Percentiles rank a stretch among this genome's conserved stretches.
Conservation (phyloP, 2,329 filamentous ascomycete species). For the Fusarium newnesense region DNA sequence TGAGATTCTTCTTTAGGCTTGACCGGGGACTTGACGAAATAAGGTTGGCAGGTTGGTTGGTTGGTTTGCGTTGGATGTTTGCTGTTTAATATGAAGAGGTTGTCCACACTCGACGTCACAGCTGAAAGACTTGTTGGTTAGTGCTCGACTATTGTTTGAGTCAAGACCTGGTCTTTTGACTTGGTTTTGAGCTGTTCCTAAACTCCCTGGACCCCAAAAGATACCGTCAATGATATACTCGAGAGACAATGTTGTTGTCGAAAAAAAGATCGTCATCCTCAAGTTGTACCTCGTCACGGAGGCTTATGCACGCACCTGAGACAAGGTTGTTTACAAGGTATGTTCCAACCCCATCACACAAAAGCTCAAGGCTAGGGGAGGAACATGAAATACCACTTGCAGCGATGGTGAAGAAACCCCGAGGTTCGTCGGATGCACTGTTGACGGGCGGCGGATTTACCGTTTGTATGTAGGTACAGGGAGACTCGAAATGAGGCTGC, state of each 20-base stretch:
- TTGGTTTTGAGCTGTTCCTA: not conserved
- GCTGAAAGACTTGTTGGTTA: not conserved
- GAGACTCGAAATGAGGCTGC: conserved; percentile 20
- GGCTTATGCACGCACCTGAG: conserved; percentile 13
- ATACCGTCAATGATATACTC: conserved; percentile 15
- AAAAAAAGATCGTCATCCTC: conserved; percentile 18
- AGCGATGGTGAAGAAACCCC: conserved; percentile 30
- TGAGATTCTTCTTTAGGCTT: conserved; percentile 26
- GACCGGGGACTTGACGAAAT: conserved; percentile 16
- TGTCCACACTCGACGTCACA: conserved; percentile 12
- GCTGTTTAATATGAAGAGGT: not conserved
- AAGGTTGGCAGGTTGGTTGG: conserved; percentile 1
- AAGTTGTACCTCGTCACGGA: not conserved
- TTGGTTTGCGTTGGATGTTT: not conserved
- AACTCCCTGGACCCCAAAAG: not conserved
- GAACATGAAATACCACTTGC: conserved; percentile 23
- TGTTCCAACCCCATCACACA: conserved; percentile 23
- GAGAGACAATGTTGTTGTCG: conserved; percentile 7
- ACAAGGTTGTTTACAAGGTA: conserved; percentile 28
- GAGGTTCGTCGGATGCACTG: conserved; percentile 29
- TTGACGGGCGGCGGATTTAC: not conserved
- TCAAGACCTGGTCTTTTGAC: not conserved
- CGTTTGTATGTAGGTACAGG: not conserved
- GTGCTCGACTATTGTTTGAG: not conserved
- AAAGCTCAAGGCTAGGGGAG: conserved; percentile 1